A percentile compares a stretch with the other conserved stretches of the same genome.
Evolutionary conservation across 2,329 filamentous ascomycete species (phyloP).

Genomic region (Colletotrichum liaoningense): DNA sequence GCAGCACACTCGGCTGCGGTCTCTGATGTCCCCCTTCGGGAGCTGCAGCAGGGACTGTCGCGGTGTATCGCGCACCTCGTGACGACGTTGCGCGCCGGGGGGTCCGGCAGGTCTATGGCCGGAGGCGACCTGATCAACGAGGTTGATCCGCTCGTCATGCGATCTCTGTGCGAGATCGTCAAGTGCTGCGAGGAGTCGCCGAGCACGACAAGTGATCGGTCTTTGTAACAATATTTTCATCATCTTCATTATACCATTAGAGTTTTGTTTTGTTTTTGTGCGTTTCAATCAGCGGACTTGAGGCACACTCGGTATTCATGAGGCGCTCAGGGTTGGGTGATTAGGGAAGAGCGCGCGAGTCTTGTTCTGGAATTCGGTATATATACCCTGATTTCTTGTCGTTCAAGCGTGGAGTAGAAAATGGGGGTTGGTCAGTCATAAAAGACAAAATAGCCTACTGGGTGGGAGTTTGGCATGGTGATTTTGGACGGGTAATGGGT

Average conservation of each 20-base stretch:
- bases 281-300: not conserved
- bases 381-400: slow-evolving; percentile 26
- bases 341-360: not conserved
- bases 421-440: not conserved
- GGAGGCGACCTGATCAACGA: slow-evolving; percentile 41
- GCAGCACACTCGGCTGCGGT: not conserved
- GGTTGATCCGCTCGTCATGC: slow-evolving; percentile 51
- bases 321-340: not conserved
- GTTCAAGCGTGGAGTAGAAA: slow-evolving; percentile 11
- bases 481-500: not conserved
- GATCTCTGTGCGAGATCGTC: slow-evolving; percentile 57
- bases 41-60: slow-evolving; percentile 61
- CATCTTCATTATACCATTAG: not conserved
- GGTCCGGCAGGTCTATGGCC: slow-evolving; percentile 10
- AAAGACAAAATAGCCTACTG: not conserved
- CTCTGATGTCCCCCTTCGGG: slow-evolving; percentile 50
- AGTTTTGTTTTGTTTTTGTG: not conserved
- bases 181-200: slow-evolving; percentile 39
- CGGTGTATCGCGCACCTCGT: slow-evolving; percentile 64
- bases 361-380: slow-evolving; percentile 20
- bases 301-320: not conserved
- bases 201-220: slow-evolving; percentile 4
- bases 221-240: not conserved
- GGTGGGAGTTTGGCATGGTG: not conserved
- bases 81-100: slow-evolving; percentile 52